phyloP scores from a whole-genome alignment of 139 green algal species.

The Nannochloris sp. region DNA sequence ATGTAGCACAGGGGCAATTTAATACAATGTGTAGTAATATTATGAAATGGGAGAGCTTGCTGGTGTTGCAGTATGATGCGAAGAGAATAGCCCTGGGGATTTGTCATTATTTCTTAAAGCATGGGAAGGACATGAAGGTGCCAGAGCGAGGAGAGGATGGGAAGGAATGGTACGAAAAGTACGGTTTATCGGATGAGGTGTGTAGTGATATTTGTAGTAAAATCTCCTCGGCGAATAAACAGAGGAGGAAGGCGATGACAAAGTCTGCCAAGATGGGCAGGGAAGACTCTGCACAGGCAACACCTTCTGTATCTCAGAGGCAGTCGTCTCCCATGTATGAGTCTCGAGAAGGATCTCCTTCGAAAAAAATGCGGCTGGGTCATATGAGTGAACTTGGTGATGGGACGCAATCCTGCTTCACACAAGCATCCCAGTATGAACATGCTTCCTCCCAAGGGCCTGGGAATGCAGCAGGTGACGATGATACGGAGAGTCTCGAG shows the following conservation, averaged over 20 bases:
- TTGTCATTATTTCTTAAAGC: slow-evolving; percentile 25
- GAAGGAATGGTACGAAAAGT: slow-evolving; percentile 20
- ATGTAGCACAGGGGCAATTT: neutral
- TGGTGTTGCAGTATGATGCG: slow-evolving; percentile 17
- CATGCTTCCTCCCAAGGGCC: neutral
- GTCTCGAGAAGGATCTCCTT: too few species aligned
- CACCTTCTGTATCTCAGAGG: too few species aligned
- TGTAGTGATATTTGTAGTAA: slow-evolving; percentile 1
- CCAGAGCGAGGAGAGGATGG: neutral
- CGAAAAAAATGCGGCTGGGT: too few species aligned
- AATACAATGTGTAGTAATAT: slow-evolving; percentile 15
- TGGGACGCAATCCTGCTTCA: too few species aligned
- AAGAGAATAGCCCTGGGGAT: slow-evolving; percentile 15
- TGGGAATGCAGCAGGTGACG: slow-evolving; percentile 8
- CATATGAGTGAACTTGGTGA: too few species aligned
- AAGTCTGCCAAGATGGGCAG: too few species aligned
- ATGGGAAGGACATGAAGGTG: neutral
- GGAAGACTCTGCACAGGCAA: too few species aligned
- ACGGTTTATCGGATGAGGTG: slow-evolving; percentile 13
- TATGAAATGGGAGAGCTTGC: slow-evolving; percentile 11
- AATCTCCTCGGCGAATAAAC: neutral
- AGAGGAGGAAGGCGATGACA: neutral
- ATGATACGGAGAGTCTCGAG: slow-evolving; percentile 23
- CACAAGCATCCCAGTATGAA: too few species aligned
- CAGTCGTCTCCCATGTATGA: too few species aligned